Conservation (phyloP, 164 flowering plant species). For the Nymphaea colorata region DNA sequence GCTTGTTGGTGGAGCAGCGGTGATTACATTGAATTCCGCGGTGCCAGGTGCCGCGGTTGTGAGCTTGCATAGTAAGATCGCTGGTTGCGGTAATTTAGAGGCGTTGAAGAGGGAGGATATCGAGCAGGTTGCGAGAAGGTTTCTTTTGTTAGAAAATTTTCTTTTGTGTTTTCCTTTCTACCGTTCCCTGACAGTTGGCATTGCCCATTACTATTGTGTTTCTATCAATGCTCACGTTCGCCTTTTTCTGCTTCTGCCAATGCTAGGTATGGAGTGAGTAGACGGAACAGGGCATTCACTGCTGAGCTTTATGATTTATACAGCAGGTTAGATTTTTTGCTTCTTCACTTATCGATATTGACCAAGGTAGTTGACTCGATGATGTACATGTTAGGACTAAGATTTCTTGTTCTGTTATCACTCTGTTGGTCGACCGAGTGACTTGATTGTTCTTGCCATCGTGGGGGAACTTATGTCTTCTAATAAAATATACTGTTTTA, state of each 20-base stretch:
- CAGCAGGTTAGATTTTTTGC: conserved; percentile 34
- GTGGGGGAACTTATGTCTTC: too few relatives aligned
- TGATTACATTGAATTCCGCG: conserved; percentile 52
- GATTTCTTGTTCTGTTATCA: too few relatives aligned
- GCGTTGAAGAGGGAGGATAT: conserved; percentile 55
- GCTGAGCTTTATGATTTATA: conserved; percentile 87
- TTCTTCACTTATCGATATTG: neutral
- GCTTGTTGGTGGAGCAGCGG: conserved; percentile 69
- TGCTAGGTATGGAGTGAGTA: conserved; percentile 84
- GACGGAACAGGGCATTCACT: conserved; percentile 71
- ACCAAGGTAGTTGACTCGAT: neutral
- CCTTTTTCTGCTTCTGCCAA: neutral
- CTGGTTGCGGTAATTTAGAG: conserved; percentile 46
- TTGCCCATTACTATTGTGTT: neutral
- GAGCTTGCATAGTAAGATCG: conserved; percentile 67
- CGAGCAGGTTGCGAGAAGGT: conserved; percentile 56
- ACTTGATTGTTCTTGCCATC: too few relatives aligned
- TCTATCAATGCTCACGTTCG: neutral
- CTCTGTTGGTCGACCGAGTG: too few relatives aligned
- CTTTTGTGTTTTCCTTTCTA: too few relatives aligned
- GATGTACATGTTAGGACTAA: too few relatives aligned
- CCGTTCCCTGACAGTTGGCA: neutral
- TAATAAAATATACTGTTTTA: too few relatives aligned
- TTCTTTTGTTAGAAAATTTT: neutral
- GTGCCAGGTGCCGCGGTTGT: conserved; percentile 91